Conservation (phyloP, 2,329 filamentous ascomycete genomes). For the Cladosporium sp. region DNA sequence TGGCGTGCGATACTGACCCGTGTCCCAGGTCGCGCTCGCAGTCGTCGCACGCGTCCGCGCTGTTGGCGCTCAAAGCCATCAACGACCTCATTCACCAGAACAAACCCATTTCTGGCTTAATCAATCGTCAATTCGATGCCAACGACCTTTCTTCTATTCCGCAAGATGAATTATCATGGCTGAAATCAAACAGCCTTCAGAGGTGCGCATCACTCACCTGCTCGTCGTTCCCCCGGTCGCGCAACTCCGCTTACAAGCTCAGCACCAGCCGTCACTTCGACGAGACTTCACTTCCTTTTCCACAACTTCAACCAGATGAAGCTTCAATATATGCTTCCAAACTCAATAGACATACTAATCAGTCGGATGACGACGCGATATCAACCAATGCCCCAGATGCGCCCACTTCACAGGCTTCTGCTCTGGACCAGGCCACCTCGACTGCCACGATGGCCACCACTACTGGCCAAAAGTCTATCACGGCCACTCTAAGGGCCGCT, state of each 20-base stretch:
- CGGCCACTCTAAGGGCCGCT: background rate
- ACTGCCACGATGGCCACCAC: constrained; percentile 12
- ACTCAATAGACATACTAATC: constrained; percentile 19
- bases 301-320: constrained; percentile 24
- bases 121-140: constrained; percentile 10
- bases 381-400: constrained; percentile 13
- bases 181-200: constrained; percentile 54
- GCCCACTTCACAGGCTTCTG: constrained; percentile 19
- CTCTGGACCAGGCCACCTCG: constrained; percentile 9
- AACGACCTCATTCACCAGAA: constrained; percentile 17
- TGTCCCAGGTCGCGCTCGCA: constrained; percentile 12
- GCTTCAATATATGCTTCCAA: constrained; percentile 26
- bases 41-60: constrained; percentile 10
- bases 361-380: constrained; percentile 14
- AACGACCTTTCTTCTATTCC: constrained; percentile 9
- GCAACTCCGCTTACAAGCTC: constrained; percentile 10
- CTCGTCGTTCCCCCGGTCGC: background rate
- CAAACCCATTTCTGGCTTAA: constrained; percentile 10
- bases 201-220: constrained; percentile 33
- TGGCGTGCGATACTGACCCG: constrained; percentile 26
- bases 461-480: constrained; percentile 3
- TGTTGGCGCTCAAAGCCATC: constrained; percentile 15
- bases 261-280: constrained; percentile 54
- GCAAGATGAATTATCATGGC: constrained; percentile 15
- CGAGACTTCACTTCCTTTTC: constrained; percentile 49